A percentile compares a stretch with the other conserved stretches of the same genome.
phyloP scores from a whole-genome alignment of 1,284 basidiomycete genomes.

The Abortiporus biennis region DNA sequence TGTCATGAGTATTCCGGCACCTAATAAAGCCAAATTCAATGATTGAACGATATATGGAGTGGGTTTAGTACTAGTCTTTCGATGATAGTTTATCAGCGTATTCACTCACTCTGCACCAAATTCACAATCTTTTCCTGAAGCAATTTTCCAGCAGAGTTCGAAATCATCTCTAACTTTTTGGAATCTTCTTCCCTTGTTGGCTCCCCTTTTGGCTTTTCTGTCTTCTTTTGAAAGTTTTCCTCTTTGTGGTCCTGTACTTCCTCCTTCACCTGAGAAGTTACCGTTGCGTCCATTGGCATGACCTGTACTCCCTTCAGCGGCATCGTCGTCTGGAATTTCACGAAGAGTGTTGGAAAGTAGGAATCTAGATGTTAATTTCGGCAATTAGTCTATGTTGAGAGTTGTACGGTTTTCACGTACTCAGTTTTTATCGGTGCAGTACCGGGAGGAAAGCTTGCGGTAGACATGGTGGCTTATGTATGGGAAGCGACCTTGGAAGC shows the following conservation, averaged over 20 bases:
- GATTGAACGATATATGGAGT: neutral
- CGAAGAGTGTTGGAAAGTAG: slow-evolving; percentile 38
- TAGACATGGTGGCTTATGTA: too few relatives aligned
- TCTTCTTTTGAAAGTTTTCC: slow-evolving; percentile 51
- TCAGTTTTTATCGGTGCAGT: slow-evolving; percentile 73
- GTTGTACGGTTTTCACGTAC: slow-evolving; percentile 34
- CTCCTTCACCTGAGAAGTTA: slow-evolving; percentile 22
- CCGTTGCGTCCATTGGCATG: slow-evolving; percentile 26
- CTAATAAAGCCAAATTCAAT: slow-evolving; percentile 31
- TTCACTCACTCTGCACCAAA: slow-evolving; percentile 58
- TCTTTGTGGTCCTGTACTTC: slow-evolving; percentile 26
- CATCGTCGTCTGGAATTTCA: slow-evolving; percentile 65
- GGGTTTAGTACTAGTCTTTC: neutral
- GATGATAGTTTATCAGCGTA: too few relatives aligned
- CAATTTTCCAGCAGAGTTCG: slow-evolving; percentile 71
- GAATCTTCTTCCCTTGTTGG: slow-evolving; percentile 75
- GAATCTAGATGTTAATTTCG: slow-evolving; percentile 38
- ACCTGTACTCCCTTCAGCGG: slow-evolving; percentile 60
- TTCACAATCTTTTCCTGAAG: slow-evolving; percentile 59
- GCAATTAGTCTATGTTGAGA: neutral
- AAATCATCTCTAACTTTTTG: slow-evolving; percentile 68
- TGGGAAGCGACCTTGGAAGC: too few relatives aligned
- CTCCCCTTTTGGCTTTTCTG: slow-evolving; percentile 68
- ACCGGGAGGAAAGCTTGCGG: slow-evolving; percentile 38
- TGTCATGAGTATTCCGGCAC: slow-evolving; percentile 81